Evolutionary conservation across 139 green algal species (phyloP).

Genomic region (Marvania coccoides): DNA sequence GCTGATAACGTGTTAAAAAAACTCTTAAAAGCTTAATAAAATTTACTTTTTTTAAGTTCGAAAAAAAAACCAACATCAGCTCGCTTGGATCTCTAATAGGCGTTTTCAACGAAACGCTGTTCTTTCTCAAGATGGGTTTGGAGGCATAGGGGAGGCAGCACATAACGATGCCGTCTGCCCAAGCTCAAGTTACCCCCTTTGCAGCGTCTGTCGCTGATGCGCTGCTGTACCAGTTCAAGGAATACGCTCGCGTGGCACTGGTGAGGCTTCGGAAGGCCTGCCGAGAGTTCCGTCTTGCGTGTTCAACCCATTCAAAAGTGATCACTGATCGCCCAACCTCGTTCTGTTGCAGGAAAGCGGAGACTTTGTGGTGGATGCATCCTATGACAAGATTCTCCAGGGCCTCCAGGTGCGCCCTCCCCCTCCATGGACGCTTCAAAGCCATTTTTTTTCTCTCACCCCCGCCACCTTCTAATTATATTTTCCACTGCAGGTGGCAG

Average conservation of each 20-base stretch:
- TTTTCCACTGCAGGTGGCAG: conserved; percentile 15
- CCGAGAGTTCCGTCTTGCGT: too few species aligned
- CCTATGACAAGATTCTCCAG: conserved; percentile 24
- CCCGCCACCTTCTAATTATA: not conserved
- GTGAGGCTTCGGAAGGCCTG: not conserved
- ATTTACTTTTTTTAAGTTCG: too few species aligned
- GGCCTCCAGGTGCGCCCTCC: conserved; percentile 9
- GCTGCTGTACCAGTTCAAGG: conserved; percentile 2
- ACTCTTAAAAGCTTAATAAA: too few species aligned
- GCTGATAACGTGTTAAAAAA: too few species aligned
- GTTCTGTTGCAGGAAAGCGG: conserved; percentile 19
- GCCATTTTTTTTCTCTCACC: not conserved
- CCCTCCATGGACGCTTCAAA: not conserved
- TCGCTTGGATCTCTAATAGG: too few species aligned
- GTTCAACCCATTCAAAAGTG: not conserved
- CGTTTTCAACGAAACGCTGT: too few species aligned
- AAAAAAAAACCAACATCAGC: too few species aligned
- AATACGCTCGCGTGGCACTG: conserved; percentile 4
- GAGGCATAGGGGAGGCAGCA: too few species aligned
- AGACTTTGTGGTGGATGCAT: conserved; percentile 1
- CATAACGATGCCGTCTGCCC: too few species aligned
- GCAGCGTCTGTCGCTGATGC: conserved; percentile 10
- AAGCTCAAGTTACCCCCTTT: not conserved
- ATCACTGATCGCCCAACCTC: not conserved
- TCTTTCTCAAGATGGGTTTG: too few species aligned